A percentile compares a stretch with the other conserved stretches of the same genome.
Evolutionary conservation across 1,284 basidiomycete genomes (phyloP).

Genomic region (Vanrija sp.): DNA sequence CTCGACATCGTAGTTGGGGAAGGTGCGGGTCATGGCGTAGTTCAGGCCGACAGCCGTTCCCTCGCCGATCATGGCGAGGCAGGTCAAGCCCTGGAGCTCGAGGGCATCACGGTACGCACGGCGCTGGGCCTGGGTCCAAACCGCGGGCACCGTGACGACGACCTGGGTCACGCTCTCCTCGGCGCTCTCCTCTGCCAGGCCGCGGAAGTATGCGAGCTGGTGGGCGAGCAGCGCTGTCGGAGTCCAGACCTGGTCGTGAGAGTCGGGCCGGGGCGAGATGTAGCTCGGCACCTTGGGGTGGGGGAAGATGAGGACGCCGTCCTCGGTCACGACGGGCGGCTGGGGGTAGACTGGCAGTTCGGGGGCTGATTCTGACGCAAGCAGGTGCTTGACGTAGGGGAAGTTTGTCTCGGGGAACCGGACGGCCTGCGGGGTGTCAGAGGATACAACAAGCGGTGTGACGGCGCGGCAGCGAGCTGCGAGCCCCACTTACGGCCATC

Average conservation of each 20-base stretch:
- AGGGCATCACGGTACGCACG: constrained; percentile 86
- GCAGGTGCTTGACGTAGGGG: constrained; percentile 80
- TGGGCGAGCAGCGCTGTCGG: constrained; percentile 91
- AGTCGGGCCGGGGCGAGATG: constrained; percentile 57
- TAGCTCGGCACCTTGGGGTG: constrained; percentile 62
- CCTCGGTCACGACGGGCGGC: constrained; percentile 31
- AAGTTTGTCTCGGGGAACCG: constrained; percentile 87
- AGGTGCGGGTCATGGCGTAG: constrained; percentile 92
- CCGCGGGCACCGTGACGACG: constrained; percentile 80
- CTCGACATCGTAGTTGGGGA: constrained; percentile 53
- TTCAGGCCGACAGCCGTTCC: constrained; percentile 89
- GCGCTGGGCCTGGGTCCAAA: constrained; percentile 80
- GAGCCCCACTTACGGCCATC: constrained; percentile 63
- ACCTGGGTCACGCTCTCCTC: constrained; percentile 71
- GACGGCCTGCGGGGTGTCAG: constrained; percentile 60
- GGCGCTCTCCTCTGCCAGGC: constrained; percentile 69
- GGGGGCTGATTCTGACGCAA: constrained; percentile 49
- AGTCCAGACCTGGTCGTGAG: constrained; percentile 57
- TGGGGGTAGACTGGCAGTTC: constrained; percentile 54
- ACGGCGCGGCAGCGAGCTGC: no score
- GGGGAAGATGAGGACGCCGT: constrained; percentile 63
- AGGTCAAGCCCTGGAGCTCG: constrained; percentile 80
- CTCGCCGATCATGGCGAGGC: constrained; percentile 83
- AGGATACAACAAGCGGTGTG: neutral
- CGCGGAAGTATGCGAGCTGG: constrained; percentile 86